Evolutionary conservation across 2,329 filamentous ascomycete genomes (phyloP), one percentile per base, ranked within the genome.

Genomic region (Paecilomyces formosus): DNA sequence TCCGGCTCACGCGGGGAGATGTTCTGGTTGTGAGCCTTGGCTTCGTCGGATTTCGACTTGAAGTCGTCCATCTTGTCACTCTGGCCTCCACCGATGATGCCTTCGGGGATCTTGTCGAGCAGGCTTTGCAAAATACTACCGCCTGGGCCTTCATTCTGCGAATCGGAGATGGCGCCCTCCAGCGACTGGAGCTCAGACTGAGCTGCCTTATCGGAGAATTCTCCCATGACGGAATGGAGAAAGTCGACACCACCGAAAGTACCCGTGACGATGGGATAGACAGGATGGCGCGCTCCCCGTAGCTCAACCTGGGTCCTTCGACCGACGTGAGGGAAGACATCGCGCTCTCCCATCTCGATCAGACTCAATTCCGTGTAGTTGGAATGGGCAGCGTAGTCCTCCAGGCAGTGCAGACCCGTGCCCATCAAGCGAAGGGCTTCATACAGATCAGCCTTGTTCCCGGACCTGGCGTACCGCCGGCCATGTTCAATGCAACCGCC

Each of bases 231-330:
- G 0, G 89, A 94, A 77, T 96, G 91, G 61, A 96, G 79, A 76
- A 97, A 97, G 69, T 97, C 93, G 13, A 96, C 92, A 62, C 92
- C 92, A 61, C 92, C 92, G 74, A 97, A 97, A 6, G 92, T 97
- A 60, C 93, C 92, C 1, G 92, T 97, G 52, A 96, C 83, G 61
- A 93, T 78, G 6, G 92, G 92, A 66, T 89, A 96, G 61, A 96
- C 89, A 3, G 81, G 69, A 33, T 80, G 70, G 22, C 81, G 80
- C 58, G 84, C 87, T 52, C 89, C 91, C 33, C 82, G 79, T 28
- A 97, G 81, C 53, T 84, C 79, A 28, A 96, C 78, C 68, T 79
- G 78, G n/a, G 91, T 91, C 66, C 84, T 77, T 59, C 85, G 82
- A 35, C 93, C 93, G 57, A 94, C 90, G 68, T 96, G 92, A 26